phyloP scores from a whole-genome alignment of 2,329 filamentous ascomycete species.

The Pseudogymnoascus sp. region DNA sequence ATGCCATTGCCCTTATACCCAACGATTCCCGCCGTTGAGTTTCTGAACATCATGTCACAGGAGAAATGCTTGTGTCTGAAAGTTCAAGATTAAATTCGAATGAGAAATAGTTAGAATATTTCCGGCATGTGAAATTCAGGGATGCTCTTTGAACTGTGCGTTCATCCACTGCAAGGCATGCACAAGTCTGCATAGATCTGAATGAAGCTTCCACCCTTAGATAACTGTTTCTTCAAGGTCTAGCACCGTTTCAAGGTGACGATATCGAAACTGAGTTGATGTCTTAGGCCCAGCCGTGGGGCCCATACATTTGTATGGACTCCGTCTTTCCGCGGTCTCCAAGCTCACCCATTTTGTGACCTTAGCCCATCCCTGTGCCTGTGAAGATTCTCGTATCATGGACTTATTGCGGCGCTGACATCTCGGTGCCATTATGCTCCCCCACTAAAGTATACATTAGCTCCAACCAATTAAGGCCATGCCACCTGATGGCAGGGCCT shows the following conservation, averaged over 20 bases:
- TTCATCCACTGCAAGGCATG: neutral
- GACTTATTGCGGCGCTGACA: neutral
- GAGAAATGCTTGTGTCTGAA: neutral
- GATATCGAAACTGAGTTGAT: neutral
- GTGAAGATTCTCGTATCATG: neutral
- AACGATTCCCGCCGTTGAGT: neutral
- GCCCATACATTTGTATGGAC: neutral
- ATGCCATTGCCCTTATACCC: neutral
- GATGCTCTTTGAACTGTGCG: neutral
- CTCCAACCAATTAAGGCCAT: neutral
- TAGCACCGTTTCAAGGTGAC: neutral
- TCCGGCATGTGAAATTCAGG: neutral
- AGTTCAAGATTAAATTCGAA: neutral
- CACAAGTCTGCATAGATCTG: neutral
- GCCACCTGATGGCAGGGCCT: neutral
- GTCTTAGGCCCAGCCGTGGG: neutral
- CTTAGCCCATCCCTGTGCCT: neutral
- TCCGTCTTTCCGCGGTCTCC: neutral
- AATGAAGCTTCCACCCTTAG: neutral
- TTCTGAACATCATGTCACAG: neutral
- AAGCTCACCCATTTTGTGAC: neutral
- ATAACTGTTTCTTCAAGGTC: neutral
- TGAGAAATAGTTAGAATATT: neutral
- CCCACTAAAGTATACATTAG: slow-evolving; percentile 3
- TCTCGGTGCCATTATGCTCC: neutral